These are phyloP conservation scores for Micractinium sp. DNA, from an alignment of 139 green algal species.

Conservation along the genomic window DNA sequence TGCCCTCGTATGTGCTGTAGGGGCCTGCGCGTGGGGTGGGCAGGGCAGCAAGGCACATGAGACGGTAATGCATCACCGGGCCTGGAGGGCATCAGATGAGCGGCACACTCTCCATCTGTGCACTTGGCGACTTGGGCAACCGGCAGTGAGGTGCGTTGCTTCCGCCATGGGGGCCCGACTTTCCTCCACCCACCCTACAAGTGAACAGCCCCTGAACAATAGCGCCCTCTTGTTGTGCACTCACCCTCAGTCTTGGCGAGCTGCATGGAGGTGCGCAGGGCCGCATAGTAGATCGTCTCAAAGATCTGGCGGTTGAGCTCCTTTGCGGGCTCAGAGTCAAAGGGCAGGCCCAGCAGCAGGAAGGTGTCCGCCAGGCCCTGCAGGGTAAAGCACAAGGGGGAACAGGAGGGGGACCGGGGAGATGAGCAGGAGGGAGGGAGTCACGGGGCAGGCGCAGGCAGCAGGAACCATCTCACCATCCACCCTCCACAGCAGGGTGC, in stretches of 20 bases:
- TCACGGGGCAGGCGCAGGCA: background rate
- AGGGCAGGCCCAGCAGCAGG: constrained; percentile 97
- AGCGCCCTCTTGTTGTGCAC: background rate
- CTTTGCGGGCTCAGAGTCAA: constrained; percentile 87
- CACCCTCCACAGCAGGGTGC: background rate
- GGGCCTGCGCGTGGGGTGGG: constrained; percentile 46
- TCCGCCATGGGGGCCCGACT: too few relatives aligned
- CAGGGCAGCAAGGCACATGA: background rate
- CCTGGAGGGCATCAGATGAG: too few relatives aligned
- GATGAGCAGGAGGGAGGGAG: background rate
- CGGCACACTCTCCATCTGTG: too few relatives aligned
- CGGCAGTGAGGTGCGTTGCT: too few relatives aligned
- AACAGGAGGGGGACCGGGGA: too few relatives aligned
- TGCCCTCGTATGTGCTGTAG: constrained; percentile 92
- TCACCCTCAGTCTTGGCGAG: constrained; percentile 69
- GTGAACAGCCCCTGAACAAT: too few relatives aligned
- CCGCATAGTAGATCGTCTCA: constrained; percentile 96
- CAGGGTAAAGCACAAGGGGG: constrained; percentile 35
- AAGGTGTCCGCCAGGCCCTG: constrained; percentile 98
- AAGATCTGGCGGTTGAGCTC: constrained; percentile 95
- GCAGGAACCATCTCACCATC: background rate
- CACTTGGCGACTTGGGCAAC: too few relatives aligned
- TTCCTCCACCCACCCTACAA: too few relatives aligned
- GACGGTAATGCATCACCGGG: too few relatives aligned
- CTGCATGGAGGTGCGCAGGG: constrained; percentile 82